phyloP scores from a whole-genome alignment of 2,329 filamentous ascomycete genomes.

The Fusarium duplospermum region DNA sequence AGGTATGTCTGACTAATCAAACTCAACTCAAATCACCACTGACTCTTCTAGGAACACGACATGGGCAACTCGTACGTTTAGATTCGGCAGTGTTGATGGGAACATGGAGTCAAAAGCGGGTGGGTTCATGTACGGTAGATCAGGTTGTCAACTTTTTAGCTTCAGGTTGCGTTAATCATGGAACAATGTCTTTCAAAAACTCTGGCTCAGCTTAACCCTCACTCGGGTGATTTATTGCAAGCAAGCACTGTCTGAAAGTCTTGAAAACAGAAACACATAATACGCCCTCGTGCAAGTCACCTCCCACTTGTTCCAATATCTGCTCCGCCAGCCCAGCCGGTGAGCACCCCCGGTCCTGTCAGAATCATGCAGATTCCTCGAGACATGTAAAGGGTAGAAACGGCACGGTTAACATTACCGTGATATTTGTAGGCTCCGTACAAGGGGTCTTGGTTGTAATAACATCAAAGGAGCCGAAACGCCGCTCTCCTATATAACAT shows the following conservation, averaged over 20 bases:
- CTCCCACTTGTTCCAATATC: neutral
- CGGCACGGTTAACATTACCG: conserved; percentile 6
- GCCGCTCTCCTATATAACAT: conserved; percentile 39
- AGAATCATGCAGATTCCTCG: conserved; percentile 3
- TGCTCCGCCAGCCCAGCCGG: conserved; percentile 13
- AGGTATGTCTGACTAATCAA: conserved; percentile 64
- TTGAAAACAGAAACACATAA: neutral
- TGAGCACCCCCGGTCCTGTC: neutral
- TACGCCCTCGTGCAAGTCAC: neutral
- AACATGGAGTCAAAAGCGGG: conserved; percentile 40
- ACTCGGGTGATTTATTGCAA: conserved; percentile 8
- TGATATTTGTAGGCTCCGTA: neutral
- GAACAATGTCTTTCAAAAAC: neutral
- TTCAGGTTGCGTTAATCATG: conserved; percentile 32
- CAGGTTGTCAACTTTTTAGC: conserved; percentile 13
- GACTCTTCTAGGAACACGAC: conserved; percentile 68
- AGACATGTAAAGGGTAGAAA: conserved; percentile 4
- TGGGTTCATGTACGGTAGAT: conserved; percentile 36
- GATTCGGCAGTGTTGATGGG: conserved; percentile 27
- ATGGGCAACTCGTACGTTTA: conserved; percentile 71
- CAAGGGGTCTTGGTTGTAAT: conserved; percentile 16
- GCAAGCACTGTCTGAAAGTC: neutral
- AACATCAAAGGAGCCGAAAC: conserved; percentile 33
- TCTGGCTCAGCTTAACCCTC: conserved; percentile 11
- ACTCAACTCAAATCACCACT: conserved; percentile 12